Evolutionary conservation across 305 asterid species (phyloP).

Genomic region (Fraxinus sp.): DNA sequence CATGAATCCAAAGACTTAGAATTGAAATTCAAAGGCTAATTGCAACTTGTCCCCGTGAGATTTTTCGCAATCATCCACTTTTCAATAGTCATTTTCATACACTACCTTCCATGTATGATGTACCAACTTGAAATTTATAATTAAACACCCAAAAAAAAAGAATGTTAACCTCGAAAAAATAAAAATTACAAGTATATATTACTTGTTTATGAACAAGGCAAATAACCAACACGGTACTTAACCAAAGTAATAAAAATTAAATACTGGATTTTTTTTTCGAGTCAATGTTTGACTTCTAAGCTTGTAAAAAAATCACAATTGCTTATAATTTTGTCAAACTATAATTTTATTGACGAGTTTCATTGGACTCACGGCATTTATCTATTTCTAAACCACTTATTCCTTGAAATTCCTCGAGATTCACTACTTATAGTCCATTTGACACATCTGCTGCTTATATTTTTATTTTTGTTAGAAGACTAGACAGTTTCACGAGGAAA

Average conservation of each 20-base stretch:
- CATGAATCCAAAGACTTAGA: slow-evolving; percentile 10
- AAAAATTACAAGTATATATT: too few species aligned
- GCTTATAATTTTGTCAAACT: background rate
- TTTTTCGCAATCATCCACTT: background rate
- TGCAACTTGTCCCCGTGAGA: background rate
- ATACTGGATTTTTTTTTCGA: too few species aligned
- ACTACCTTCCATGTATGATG: background rate
- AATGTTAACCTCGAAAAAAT: background rate
- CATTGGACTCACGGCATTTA: background rate
- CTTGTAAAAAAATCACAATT: too few species aligned
- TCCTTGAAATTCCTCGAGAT: too few species aligned
- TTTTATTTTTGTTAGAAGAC: too few species aligned
- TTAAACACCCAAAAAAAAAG: too few species aligned
- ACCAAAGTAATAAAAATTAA: too few species aligned
- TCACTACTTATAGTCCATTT: background rate
- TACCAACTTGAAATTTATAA: background rate
- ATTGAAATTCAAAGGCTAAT: slow-evolving; percentile 10
- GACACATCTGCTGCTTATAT: background rate
- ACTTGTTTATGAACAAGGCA: too few species aligned
- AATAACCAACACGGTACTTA: too few species aligned
- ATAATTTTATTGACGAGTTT: background rate
- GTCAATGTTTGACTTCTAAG: too few species aligned
- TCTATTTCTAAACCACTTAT: too few species aligned
- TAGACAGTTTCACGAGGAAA: background rate
- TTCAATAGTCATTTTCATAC: background rate